Evolutionary conservation across 2,329 filamentous ascomycete species (phyloP).

Genomic region (Fusarium piperis): DNA sequence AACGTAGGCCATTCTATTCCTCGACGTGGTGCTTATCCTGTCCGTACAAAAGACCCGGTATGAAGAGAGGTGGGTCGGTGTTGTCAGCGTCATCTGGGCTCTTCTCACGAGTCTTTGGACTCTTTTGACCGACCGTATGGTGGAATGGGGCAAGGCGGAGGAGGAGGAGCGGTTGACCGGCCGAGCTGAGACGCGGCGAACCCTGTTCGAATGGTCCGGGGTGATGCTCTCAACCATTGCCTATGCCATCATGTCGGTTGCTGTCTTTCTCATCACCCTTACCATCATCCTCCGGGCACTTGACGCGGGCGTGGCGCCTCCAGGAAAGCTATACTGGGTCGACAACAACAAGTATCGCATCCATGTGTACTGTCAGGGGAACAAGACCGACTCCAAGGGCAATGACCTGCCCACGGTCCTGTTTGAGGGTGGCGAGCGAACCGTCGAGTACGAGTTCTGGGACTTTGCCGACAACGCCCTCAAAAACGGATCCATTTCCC

Average conservation of each 20-base stretch:
- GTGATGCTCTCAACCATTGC: slow-evolving; percentile 80
- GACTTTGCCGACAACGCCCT: slow-evolving; percentile 80
- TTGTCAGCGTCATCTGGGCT: slow-evolving; percentile 84
- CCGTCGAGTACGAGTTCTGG: slow-evolving; percentile 82
- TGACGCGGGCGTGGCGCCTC: slow-evolving; percentile 77
- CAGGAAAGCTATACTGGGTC: slow-evolving; percentile 81
- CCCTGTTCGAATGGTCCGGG: slow-evolving; percentile 83
- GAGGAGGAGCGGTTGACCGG: slow-evolving; percentile 94
- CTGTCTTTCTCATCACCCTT: slow-evolving; percentile 78
- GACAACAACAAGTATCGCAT: slow-evolving; percentile 87
- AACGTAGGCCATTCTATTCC: slow-evolving; percentile 47
- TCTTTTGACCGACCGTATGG: slow-evolving; percentile 80
- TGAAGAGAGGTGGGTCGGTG: slow-evolving; percentile 93
- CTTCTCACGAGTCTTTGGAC: slow-evolving; percentile 82
- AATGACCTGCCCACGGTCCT: slow-evolving; percentile 78
- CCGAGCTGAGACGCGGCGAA: slow-evolving; percentile 83
- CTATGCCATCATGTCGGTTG: slow-evolving; percentile 73
- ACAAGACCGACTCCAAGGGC: slow-evolving; percentile 66
- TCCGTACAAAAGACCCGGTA: slow-evolving; percentile 77
- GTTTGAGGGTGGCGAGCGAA: slow-evolving; percentile 82
- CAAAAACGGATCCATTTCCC: slow-evolving; percentile 81
- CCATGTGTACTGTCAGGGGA: slow-evolving; percentile 85
- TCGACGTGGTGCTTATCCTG: slow-evolving; percentile 83
- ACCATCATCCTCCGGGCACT: slow-evolving; percentile 82
- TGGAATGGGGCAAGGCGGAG: slow-evolving; percentile 90